These are phyloP conservation scores for Venustampulla echinocandica DNA, from an alignment of 495 filamentous ascomycete species.

Conservation along the genomic window DNA sequence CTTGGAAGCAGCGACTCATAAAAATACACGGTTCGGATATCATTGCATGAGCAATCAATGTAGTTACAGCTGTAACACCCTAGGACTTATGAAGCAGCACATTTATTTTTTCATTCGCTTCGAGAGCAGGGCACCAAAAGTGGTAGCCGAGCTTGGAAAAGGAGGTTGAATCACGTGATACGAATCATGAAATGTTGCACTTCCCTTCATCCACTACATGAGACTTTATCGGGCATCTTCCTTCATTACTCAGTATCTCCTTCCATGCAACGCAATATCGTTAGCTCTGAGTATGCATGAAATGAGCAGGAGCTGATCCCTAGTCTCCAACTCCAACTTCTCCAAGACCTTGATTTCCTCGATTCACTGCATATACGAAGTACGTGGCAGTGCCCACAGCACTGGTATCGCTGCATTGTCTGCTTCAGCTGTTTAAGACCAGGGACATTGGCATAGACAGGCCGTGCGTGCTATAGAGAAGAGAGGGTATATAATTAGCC, in stretches of 20 bases:
- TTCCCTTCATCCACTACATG: slow-evolving; percentile 11
- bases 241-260: slow-evolving; percentile 11
- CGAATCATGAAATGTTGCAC: slow-evolving; percentile 9
- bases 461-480: no score
- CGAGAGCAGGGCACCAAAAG: slow-evolving; percentile 16
- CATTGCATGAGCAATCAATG: slow-evolving; percentile 15
- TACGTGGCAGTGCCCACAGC: no score
- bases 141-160: slow-evolving; percentile 15
- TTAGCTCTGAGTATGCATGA: slow-evolving; percentile 6
- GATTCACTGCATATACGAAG: no score
- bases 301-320: slow-evolving; percentile 12
- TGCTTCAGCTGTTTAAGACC: no score
- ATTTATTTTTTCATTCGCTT: slow-evolving; percentile 14
- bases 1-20: slow-evolving; percentile 15
- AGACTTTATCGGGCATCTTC: slow-evolving; percentile 11
- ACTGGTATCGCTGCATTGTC: no score
- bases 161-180: slow-evolving; percentile 12
- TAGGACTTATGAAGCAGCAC: slow-evolving; percentile 15
- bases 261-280: slow-evolving; percentile 11
- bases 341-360: no score
- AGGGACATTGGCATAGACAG: no score
- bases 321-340: slow-evolving; percentile 12
- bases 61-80: slow-evolving; percentile 14
- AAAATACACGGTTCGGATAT: slow-evolving; percentile 17
- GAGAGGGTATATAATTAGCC: no score